Conservation (phyloP, 1,139 yeast species). For the Petasospora fabianii region DNA sequence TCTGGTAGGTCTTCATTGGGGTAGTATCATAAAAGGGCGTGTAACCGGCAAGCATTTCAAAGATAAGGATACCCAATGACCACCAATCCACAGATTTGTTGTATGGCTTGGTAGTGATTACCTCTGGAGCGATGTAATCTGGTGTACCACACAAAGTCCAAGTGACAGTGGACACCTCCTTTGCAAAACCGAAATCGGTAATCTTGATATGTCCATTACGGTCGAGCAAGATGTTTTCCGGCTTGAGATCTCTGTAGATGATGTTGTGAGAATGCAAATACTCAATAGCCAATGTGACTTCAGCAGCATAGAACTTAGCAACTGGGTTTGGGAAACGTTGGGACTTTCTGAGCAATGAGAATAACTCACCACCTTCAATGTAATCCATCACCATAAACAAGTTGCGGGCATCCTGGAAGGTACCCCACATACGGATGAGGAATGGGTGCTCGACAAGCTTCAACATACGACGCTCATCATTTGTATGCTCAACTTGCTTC, state of each 20-base stretch:
- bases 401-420: constrained; percentile 87
- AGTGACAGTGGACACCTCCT: constrained; percentile 89
- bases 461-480: constrained; percentile 93
- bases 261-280: constrained; percentile 89
- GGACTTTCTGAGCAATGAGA: constrained; percentile 81
- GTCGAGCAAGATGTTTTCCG: constrained; percentile 89
- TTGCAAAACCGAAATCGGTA: constrained; percentile 97
- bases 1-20: constrained; percentile 96
- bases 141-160: constrained; percentile 98
- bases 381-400: constrained; percentile 98
- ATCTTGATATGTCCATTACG: constrained; percentile 93
- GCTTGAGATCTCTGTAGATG: constrained; percentile 92
- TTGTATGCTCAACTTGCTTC: constrained; percentile 98
- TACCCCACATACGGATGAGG: constrained; percentile 97
- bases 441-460: constrained; percentile 93
- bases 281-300: constrained; percentile 87
- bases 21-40: constrained; percentile 97
- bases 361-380: constrained; percentile 96
- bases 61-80: constrained; percentile 91
- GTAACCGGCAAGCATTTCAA: constrained; percentile 96
- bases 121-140: constrained; percentile 97
- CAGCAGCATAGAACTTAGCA: constrained; percentile 97
- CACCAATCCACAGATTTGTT: constrained; percentile 99
- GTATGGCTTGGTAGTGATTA: constrained; percentile 93
- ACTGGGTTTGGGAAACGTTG: constrained; percentile 96